Percentiles rank a stretch among this genome's conserved stretches.
Conservation (phyloP, 2,329 filamentous ascomycete genomes). For the Diplodia corticola region DNA sequence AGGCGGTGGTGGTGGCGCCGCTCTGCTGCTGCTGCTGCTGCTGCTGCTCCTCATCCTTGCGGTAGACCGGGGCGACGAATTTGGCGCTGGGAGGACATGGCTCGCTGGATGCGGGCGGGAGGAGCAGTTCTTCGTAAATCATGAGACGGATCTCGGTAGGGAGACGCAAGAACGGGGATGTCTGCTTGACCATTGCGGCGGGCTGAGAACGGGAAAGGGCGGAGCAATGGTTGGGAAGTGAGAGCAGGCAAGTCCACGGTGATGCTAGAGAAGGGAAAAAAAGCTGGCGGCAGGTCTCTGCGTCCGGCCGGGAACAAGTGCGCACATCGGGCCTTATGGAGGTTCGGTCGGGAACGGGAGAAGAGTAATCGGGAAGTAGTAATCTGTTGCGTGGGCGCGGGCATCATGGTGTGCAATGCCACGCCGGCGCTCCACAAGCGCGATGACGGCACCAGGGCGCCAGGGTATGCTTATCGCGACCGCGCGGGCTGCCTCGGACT, state of each 20-base stretch:
- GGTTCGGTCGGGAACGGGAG: neutral
- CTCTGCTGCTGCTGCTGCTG: neutral
- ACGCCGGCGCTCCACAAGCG: neutral
- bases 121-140: slow-evolving; percentile 48
- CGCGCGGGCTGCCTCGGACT: neutral
- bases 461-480: slow-evolving; percentile 17
- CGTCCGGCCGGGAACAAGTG: neutral
- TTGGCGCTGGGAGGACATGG: neutral
- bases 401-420: slow-evolving; percentile 17
- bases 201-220: neutral
- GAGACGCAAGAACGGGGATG: slow-evolving; percentile 39
- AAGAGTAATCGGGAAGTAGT: slow-evolving; percentile 5
- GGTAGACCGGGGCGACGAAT: slow-evolving; percentile 39
- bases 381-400: neutral
- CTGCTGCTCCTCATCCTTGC: slow-evolving; percentile 37
- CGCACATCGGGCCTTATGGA: slow-evolving; percentile 10
- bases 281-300: neutral
- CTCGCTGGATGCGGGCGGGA: slow-evolving; percentile 31
- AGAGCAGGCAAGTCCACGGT: neutral
- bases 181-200: neutral
- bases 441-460: slow-evolving; percentile 12
- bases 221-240: neutral
- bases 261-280: neutral
- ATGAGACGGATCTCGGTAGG: slow-evolving; percentile 50
- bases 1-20: too few relatives aligned